Evolutionary conservation across 495 filamentous ascomycete genomes (phyloP).

Genomic region (Aspergillus heteromorphus): DNA sequence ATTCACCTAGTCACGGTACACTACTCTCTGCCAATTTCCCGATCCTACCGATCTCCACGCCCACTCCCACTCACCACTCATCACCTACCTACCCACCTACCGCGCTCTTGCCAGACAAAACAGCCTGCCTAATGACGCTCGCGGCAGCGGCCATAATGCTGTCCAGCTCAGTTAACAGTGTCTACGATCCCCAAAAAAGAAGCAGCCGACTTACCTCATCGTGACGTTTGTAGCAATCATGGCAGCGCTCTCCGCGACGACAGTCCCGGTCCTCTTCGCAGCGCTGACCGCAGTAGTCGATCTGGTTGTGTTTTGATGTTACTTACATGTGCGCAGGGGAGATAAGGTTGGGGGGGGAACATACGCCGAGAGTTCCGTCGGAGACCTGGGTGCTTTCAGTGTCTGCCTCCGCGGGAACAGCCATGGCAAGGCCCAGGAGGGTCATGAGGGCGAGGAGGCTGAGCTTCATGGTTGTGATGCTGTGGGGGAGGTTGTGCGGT

Average conservation of each 20-base stretch:
- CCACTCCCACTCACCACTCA: no score
- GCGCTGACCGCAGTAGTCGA: neutral
- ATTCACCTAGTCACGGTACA: no score
- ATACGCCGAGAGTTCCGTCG: neutral
- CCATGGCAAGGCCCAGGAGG: neutral
- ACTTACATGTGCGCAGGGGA: no score
- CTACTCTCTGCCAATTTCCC: no score
- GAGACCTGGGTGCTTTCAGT: neutral
- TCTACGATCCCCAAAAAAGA: neutral
- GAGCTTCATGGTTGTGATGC: neutral
- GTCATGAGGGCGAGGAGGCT: neutral
- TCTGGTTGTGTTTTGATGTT: no score
- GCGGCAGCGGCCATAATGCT: neutral
- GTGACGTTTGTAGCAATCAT: neutral
- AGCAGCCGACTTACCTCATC: neutral
- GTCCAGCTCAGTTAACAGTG: neutral
- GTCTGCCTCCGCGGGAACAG: neutral
- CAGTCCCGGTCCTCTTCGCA: neutral
- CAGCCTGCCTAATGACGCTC: no score
- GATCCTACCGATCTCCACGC: no score
- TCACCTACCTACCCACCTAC: no score
- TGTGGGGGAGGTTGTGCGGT: neutral
- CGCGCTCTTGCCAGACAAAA: no score
- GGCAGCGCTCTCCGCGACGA: neutral
- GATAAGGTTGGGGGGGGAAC: neutral